Base-by-base conservation (phyloP, 495 filamentous ascomycete genomes). In the Podospora bellae-mahoneyi region DNA sequence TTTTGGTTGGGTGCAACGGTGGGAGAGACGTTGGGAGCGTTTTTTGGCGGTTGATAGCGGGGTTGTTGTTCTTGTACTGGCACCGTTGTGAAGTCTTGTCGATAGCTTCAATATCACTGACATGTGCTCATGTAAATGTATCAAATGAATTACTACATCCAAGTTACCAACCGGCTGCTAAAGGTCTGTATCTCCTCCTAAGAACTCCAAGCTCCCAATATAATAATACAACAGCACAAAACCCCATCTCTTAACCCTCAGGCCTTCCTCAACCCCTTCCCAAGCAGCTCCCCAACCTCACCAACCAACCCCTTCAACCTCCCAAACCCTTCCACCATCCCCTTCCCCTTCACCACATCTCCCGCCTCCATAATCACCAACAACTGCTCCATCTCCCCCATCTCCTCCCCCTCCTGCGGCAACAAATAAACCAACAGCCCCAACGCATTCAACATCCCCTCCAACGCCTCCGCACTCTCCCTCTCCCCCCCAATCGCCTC, bases 401-500 rank as follows among this genome's bases (percentile, higher is more conserved):
- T 13, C 5, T 48, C 39, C 39, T 39, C 34, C 34, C 34, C 34
- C 34, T 88, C 87, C 23, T 84, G 64, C 1, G 89, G 86, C 55
- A 87, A 82, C 73, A 85, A 86, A 75, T 94, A 97, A 5, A 87
- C 84, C 62, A 97, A 67, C 30, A 89, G 83, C 0, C 92, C 94
- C 26, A 95, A 77, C 10, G 90, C 90, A 55, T 90, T 78, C 48
- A 95, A 68, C 68, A 92, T 84, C 0, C 91, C 91, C 71, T 89
- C 89, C 2, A 93, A 72, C 1, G 89, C 89, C 68, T 97, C 92
- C 0, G 77, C 78, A 44, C 88, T 92, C 62, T 84, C 82, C 26
- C 89, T 84, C 72, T 92, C 91, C 34, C 82, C 83, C 10, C 81
- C 74, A 62, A 97, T 84, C 0, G 90, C 90, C 76, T 99, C 93